Base-by-base conservation (phyloP, 139 green algal genomes). In the Spirogloea muscicola region DNA sequence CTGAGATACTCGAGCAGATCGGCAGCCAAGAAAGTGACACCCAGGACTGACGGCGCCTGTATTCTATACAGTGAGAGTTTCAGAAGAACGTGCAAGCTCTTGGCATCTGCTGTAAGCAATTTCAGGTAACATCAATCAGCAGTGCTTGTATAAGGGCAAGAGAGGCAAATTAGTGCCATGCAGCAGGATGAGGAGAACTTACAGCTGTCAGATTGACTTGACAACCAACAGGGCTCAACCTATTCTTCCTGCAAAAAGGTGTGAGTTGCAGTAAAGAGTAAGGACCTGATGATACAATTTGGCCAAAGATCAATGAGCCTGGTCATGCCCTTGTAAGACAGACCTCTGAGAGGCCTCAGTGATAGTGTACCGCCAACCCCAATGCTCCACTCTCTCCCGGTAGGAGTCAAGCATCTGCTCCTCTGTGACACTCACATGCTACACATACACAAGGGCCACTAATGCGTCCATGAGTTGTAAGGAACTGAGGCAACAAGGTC, bases 1-100 rank as follows among this genome's bases (percentile, higher is more conserved):
- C 46, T 42, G 25, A 79, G 49, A 46, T 79, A 79, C 66, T 79
- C 48, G 4, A 25, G 5, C 6, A 79, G 65, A 40, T 79, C 61
- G 31, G 41, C 41, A 25, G 46, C 3, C 55, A 27, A 44, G 27
- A 74, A 33, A 33, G 38, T 74, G 10, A 44, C 5, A 63, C 31
- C 64, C 46, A 69, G 55, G 10, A 74, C 16, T 27, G 33, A 74
- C 6, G 64, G 64, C 38, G 72, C 59, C 59, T 68, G 27, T 7
- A 21, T 16, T 25, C 10, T 25, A 51, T 10, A 55, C 46, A 55
- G 21, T 55, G 21, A 55, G 21, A 31, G 46, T 31, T 55, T 31
- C 21, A 55, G 21, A 21, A 55, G 21, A 55, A 31, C 21, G 21
- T 21, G 21, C 21, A 21, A 21, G 21, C 46, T 21, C 21, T 21